These are phyloP conservation scores for Macrolepiota fuliginosa DNA, from an alignment of 768 basidiomycete species.

Conservation along the genomic window DNA sequence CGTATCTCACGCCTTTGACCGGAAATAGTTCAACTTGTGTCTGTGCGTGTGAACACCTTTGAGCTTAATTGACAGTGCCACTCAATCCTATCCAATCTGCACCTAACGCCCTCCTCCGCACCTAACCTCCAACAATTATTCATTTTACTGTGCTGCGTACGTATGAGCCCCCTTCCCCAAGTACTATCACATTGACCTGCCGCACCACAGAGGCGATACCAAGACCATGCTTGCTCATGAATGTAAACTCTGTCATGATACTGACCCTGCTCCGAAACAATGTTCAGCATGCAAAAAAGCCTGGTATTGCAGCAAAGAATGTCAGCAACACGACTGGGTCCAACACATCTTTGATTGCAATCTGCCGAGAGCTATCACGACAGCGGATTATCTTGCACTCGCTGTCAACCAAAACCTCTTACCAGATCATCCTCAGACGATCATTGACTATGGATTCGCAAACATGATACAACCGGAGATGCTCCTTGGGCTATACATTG, in stretches of 20 bases:
- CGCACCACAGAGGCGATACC: no score
- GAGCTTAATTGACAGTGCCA: no score
- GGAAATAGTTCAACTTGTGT: no score
- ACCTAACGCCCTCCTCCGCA: no score
- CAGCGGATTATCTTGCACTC: constrained; percentile 30
- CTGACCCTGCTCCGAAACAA: not conserved
- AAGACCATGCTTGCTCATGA: constrained; percentile 9
- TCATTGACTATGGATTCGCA: constrained; percentile 33
- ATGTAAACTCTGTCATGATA: not conserved
- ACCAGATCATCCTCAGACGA: constrained; percentile 30
- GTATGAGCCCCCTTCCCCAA: no score
- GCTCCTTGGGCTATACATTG: constrained; percentile 32
- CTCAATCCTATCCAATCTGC: no score
- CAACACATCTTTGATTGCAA: constrained; percentile 33
- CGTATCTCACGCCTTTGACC: no score
- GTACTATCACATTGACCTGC: no score
- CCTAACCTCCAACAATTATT: no score
- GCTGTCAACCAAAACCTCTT: constrained; percentile 23
- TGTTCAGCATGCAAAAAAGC: constrained; percentile 24
- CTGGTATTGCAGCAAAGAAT: constrained; percentile 31
- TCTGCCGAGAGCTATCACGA: constrained; percentile 21
- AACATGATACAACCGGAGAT: constrained; percentile 10
- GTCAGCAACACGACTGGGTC: constrained; percentile 29
- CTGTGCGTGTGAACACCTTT: no score
- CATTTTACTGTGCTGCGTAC: no score